Base-by-base conservation (phyloP, 306 rosid genomes). In the Vicia villosa region DNA sequence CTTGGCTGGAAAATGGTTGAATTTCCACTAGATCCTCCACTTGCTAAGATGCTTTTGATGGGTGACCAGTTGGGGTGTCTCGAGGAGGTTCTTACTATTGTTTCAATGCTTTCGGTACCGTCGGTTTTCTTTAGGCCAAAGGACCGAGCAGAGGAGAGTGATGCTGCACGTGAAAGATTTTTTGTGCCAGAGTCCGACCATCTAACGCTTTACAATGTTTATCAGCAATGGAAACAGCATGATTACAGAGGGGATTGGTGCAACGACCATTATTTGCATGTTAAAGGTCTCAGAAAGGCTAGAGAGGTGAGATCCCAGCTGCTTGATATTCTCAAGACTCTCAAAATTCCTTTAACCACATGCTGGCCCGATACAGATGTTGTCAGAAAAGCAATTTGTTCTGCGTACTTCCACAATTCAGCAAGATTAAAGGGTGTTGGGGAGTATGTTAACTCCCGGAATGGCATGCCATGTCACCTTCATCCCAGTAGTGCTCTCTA, bases 1-100 rank as follows among this genome's bases (percentile, higher is more conserved):
- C 91, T 90, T 19, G 98, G 98, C 51, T 94, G 98, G 98, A 94
- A 94, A 80, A 94, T 94, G 98, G 98, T 94, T 63, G 98, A 94
- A 83, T 94, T 94, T 69, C 98, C 98, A 0, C 69, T 94, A 79
- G 98, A 94, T 69, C 98, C 98, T 67, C 97, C 98, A 5, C 97
- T 94, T 45, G 98, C 98, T 28, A 94, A 94, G 83, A 94, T 94
- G 98, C 92, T 94, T 40, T 66, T 94, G 83, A 94, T 86, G 92
- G 98, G 98, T 19, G 94, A 84, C 22, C 83, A 77, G 73, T 76
- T 94, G 6, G 91, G 83, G 30, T 94, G 98, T 67, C 3, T 94
- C 7, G 97, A 94, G 36, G 98, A 94, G 83, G 95, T 94, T 45
- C 55, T 94, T 79, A 94, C 98, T 6, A 86, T 94, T 62, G 98